Evolutionary conservation across 768 basidiomycete genomes (phyloP).

Genomic region (Tulasnella sp.): DNA sequence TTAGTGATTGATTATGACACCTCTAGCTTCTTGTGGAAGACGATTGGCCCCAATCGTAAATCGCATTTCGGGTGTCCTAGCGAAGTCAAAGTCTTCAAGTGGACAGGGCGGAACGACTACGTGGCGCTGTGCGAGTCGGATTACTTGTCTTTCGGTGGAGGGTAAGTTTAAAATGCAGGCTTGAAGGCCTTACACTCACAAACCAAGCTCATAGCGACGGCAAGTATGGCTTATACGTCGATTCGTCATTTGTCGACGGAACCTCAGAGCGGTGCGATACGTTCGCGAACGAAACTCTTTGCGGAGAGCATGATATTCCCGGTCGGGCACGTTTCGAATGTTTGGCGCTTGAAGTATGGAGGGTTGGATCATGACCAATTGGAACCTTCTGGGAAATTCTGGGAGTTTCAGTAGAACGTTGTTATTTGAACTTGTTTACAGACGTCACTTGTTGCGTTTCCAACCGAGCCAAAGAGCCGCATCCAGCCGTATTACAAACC

Average conservation of each 20-base stretch:
- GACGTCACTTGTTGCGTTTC: conserved; percentile 14
- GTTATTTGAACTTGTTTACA: conserved; percentile 16
- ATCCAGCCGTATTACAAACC: neutral
- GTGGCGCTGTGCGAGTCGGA: conserved; percentile 81
- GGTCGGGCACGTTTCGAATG: conserved; percentile 75
- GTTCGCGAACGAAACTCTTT: conserved; percentile 84
- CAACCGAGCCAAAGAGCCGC: neutral
- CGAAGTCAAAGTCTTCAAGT: conserved; percentile 65
- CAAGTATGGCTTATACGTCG: conserved; percentile 85
- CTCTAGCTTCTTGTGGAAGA: conserved; percentile 75
- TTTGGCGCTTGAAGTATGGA: conserved; percentile 92
- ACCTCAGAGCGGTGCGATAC: conserved; percentile 84
- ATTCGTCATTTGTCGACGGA: conserved; percentile 77
- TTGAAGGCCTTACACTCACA: neutral
- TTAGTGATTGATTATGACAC: neutral
- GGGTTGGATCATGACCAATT: conserved; percentile 48
- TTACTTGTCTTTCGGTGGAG: conserved; percentile 89
- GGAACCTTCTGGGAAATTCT: neutral
- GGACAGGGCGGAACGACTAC: conserved; percentile 90
- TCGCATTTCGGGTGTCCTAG: conserved; percentile 21
- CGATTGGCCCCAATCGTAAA: conserved; percentile 38
- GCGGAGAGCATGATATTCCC: conserved; percentile 46
- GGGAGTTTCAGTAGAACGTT: conserved; percentile 5
- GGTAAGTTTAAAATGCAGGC: conserved; percentile 55
- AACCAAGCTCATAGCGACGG: conserved; percentile 63